These are phyloP conservation scores for Agrocybe chaxingu DNA, from an alignment of 768 basidiomycete genomes.

Conservation along the genomic window DNA sequence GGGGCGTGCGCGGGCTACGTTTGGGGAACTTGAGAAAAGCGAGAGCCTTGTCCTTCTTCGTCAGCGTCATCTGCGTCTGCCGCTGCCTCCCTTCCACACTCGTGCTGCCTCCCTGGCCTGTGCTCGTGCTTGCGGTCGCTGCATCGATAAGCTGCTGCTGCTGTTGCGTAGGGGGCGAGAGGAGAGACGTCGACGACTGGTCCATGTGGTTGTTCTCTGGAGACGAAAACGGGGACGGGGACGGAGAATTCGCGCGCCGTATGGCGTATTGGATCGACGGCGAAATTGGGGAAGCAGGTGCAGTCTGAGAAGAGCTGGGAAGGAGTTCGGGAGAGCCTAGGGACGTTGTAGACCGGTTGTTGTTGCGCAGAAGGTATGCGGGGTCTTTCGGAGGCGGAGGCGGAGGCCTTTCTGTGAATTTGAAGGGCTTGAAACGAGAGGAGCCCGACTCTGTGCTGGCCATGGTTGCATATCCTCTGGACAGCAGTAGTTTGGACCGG, in stretches of 20 bases:
- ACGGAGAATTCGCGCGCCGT: conserved; percentile 28
- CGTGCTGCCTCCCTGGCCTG: neutral
- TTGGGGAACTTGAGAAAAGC: conserved; percentile 43
- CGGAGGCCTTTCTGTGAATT: conserved; percentile 35
- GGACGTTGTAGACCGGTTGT: conserved; percentile 44
- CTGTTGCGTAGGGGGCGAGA: conserved; percentile 25
- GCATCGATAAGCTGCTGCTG: conserved; percentile 21
- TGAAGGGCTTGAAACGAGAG: conserved; percentile 17
- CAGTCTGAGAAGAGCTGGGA: conserved; percentile 11
- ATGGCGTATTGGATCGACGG: conserved; percentile 32
- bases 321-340: conserved; percentile 16
- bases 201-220: conserved; percentile 5
- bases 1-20: conserved; percentile 29
- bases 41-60: conserved; percentile 33
- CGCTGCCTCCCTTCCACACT: conserved; percentile 3
- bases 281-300: conserved; percentile 39
- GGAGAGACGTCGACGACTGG: conserved; percentile 28
- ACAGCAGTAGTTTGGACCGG: too few species aligned
- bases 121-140: conserved; percentile 7
- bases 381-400: conserved; percentile 67
- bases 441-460: conserved; percentile 5
- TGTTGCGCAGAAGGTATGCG: conserved; percentile 44
- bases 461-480: conserved; percentile 10
- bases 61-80: conserved; percentile 6
- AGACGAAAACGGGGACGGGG: conserved; percentile 24